Evolutionary conservation across 495 filamentous ascomycete genomes (phyloP).

Genomic region (Apiosordaria backusii): DNA sequence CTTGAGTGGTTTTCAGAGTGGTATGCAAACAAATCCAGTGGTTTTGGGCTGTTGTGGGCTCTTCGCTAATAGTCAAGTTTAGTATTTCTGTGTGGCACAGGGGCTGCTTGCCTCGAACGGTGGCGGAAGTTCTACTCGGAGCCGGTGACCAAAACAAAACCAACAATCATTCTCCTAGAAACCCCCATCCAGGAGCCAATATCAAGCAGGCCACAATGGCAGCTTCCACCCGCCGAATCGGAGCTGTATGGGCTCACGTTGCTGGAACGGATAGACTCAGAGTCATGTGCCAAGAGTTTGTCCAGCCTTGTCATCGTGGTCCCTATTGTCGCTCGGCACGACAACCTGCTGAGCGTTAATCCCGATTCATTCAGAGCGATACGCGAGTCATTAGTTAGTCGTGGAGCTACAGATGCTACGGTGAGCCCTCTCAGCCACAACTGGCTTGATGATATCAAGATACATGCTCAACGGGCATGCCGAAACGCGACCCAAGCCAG

Average conservation of each 20-base stretch:
- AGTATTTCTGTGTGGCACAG: conserved; percentile 74
- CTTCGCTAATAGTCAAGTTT: conserved; percentile 28
- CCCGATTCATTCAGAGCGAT: conserved; percentile 17
- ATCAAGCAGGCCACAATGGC: conserved; percentile 32
- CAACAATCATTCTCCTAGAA: conserved; percentile 74
- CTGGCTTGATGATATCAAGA: not conserved
- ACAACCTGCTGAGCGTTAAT: conserved; percentile 22
- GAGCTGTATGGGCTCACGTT: conserved; percentile 66
- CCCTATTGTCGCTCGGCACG: conserved; percentile 53
- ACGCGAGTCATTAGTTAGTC: not conserved
- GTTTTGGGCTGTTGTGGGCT: not conserved
- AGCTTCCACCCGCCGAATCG: conserved; percentile 42
- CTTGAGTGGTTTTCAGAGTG: conserved; percentile 49
- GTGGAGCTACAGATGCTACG: not conserved
- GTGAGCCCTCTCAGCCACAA: not conserved
- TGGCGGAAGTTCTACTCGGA: conserved; percentile 64
- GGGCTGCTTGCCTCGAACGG: conserved; percentile 65
- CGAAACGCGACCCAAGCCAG: conserved; percentile 47
- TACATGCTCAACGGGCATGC: conserved; percentile 74
- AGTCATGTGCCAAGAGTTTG: conserved; percentile 65
- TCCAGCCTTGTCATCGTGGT: conserved; percentile 74
- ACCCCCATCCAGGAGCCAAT: conserved; percentile 55
- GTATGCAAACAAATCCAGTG: conserved; percentile 27
- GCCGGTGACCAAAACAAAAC: conserved; percentile 59
- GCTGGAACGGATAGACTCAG: conserved; percentile 63